phyloP scores from a whole-genome alignment of 2,329 filamentous ascomycete species.

The Camillea tinctor region DNA sequence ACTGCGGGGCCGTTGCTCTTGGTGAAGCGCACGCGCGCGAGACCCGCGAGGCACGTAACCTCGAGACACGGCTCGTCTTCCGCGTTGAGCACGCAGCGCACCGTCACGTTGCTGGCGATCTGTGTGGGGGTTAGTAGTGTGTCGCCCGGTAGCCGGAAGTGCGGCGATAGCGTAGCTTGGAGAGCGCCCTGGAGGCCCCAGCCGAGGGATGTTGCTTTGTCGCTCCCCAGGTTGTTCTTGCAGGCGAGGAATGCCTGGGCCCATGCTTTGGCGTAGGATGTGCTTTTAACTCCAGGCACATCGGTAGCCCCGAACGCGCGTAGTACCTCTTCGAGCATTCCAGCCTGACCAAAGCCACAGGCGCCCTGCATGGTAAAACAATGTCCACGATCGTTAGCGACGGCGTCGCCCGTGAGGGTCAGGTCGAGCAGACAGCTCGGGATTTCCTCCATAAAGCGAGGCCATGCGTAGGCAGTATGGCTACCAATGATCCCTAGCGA shows the following conservation, averaged over 20 bases:
- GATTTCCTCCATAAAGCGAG: conserved; percentile 67
- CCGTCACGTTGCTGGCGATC: conserved; percentile 3
- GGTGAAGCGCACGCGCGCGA: conserved; percentile 32
- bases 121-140: conserved; percentile 27
- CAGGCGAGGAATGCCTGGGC: conserved; percentile 39
- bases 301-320: conserved; percentile 70
- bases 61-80: conserved; percentile 23
- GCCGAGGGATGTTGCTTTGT: conserved; percentile 29
- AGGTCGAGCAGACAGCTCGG: conserved; percentile 44
- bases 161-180: conserved; percentile 66
- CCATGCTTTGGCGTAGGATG: conserved; percentile 43
- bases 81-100: conserved; percentile 11
- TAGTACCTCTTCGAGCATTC: conserved; percentile 70
- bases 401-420: conserved; percentile 35
- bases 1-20: conserved; percentile 19
- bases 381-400: conserved; percentile 42
- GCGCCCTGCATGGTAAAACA: conserved; percentile 44
- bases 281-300: conserved; percentile 64
- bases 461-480: conserved; percentile 68
- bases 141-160: conserved; percentile 66
- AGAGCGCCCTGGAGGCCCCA: conserved; percentile 70
- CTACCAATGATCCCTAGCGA: conserved; percentile 72
- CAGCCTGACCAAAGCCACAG: conserved; percentile 59
- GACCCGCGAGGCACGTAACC: conserved; percentile 21
- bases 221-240: conserved; percentile 55